Base-by-base conservation (phyloP, 2,329 filamentous ascomycete species). In the Aspergillus hortae region DNA sequence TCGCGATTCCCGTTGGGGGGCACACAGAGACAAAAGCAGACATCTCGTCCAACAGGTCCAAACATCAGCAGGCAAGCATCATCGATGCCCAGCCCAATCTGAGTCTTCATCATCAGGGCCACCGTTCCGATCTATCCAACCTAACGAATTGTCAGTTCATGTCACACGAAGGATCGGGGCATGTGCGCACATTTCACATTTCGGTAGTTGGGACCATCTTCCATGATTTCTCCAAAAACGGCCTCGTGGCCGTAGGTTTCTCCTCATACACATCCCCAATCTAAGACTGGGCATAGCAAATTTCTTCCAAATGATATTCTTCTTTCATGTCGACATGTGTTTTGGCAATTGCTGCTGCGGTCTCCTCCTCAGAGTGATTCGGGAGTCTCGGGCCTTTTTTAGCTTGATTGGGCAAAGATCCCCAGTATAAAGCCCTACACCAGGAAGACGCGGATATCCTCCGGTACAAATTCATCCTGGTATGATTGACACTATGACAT, bases 61-160 rank as follows among this genome's bases (percentile, higher is more conserved):
- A 81, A 80, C 15, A 83, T 68, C 49, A 82, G 75, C 42, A 67
- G 66, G 11, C 80, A 80, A 0, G 78, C 80, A 51, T 83, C 80
- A 42, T 80, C 80, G 68, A 82, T 81, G 47, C 74, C 61, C 10
- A 76, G 67, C 7, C 74, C 74, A 30, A 76, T 68, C 52, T 75
- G 71, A 1, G 69, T 74, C 56, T 77, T 76, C 58, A 73, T 68
- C 73, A 76, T 76, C 32, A 76, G 62, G 17, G 66, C 70, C 1
- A 65, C 61, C 7, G 74, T 74, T n/a, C 72, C 74, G 1, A 74
- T 47, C 71, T 70, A 77, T 33, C 73, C 72, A 41, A 74, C 69
- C 71, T 68, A 38, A n/a, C n/a, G 2, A 38, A n/a, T 15, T 14
- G 7, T 38, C 14, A 15, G 7, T n/a, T 15, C 35, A 4, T 14